phyloP scores from a whole-genome alignment of 805 yeast genomes.

The Vanderwaltozyma yarrowii region DNA sequence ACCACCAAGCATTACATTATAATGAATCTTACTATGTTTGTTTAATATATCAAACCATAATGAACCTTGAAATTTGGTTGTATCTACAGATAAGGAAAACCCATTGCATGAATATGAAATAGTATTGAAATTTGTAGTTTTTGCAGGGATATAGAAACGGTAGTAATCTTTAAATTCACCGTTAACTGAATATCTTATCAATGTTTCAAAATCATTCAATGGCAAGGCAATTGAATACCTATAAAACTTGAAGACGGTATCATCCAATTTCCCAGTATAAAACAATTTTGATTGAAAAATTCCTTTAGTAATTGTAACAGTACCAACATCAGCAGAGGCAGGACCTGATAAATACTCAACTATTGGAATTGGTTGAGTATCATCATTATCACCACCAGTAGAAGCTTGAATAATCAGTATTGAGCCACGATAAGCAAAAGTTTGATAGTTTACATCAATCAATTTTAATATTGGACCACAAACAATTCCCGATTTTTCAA shows the following conservation, averaged over 20 bases:
- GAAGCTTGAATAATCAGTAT: constrained; percentile 50
- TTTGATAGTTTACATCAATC: constrained; percentile 45
- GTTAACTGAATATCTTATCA: constrained; percentile 53
- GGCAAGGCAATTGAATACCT: constrained; percentile 49
- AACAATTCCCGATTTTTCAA: constrained; percentile 18
- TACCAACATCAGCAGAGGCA: constrained; percentile 1
- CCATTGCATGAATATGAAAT: constrained; percentile 88
- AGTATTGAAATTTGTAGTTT: constrained; percentile 61
- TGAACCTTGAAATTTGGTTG: constrained; percentile 57
- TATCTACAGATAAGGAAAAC: constrained; percentile 64
- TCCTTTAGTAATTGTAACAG: constrained; percentile 25
- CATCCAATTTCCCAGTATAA: constrained; percentile 27
- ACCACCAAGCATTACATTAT: constrained; percentile 95
- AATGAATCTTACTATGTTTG: constrained; percentile 51
- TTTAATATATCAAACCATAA: constrained; percentile 79
- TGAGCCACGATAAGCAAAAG: constrained; percentile 53
- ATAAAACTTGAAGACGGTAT: constrained; percentile 46
- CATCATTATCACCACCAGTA: constrained; percentile 19
- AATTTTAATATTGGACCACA: constrained; percentile 77
- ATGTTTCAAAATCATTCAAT: constrained; percentile 43
- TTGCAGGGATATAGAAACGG: constrained; percentile 62
- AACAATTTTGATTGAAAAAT: constrained; percentile 38
- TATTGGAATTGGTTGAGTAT: constrained; percentile 25
- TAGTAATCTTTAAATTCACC: constrained; percentile 34
- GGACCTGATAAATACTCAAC: constrained; percentile 6